These are phyloP conservation scores for Tuber indicum DNA, from an alignment of 495 filamentous ascomycete species.

Conservation along the genomic window DNA sequence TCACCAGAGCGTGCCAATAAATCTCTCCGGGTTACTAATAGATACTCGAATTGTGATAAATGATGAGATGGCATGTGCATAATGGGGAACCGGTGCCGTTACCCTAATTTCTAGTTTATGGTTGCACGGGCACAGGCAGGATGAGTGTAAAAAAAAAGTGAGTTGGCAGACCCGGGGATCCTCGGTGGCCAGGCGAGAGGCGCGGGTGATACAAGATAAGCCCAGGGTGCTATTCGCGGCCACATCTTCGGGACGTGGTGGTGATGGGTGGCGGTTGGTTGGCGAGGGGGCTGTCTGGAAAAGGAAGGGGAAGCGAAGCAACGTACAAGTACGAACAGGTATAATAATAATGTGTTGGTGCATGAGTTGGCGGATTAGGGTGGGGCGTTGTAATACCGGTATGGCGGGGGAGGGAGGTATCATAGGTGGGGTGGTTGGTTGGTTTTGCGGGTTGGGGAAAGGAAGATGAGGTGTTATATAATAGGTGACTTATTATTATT, in stretches of 20 bases:
- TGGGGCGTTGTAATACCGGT: neutral
- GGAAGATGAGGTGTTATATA: neutral
- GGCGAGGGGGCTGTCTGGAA: neutral
- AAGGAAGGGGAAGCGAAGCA: neutral
- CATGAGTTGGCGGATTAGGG: neutral
- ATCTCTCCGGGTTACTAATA: neutral
- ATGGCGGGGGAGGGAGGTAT: neutral
- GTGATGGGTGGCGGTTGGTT: neutral
- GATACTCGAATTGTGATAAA: neutral
- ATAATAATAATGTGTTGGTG: neutral
- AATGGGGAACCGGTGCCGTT: neutral
- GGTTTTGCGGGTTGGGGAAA: neutral
- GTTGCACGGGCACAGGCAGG: neutral
- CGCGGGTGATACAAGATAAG: neutral
- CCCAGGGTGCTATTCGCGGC: constrained; percentile 1
- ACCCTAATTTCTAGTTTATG: neutral
- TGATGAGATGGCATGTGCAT: neutral
- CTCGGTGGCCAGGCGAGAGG: neutral
- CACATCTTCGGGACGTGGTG: neutral
- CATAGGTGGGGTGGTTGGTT: neutral
- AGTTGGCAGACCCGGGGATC: neutral
- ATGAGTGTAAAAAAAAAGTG: neutral
- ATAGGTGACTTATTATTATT: neutral
- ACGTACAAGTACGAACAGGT: neutral
- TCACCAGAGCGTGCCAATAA: neutral